phyloP scores from a whole-genome alignment of 257 asterid genomes.

The Nicotiana attenuata region DNA sequence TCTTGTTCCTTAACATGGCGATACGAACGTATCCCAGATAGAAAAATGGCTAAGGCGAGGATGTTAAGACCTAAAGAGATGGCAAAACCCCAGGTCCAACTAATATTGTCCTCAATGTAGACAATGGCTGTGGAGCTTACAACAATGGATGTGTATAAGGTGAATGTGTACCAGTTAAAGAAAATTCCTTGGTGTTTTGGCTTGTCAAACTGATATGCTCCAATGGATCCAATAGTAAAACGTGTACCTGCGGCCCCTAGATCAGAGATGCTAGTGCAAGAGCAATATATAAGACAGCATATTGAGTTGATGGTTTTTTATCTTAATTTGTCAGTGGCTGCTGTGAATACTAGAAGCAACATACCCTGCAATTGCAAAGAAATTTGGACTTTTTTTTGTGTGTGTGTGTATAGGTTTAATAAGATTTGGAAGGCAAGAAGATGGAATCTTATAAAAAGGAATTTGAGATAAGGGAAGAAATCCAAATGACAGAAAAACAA shows the following conservation, averaged over 20 bases:
- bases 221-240: slow-evolving; percentile 27
- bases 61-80: slow-evolving; percentile 19
- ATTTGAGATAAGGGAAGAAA: slow-evolving; percentile 55
- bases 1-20: slow-evolving; percentile 34
- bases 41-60: slow-evolving; percentile 17
- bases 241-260: slow-evolving; percentile 22
- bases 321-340: slow-evolving; percentile 18
- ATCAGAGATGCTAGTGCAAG: no score
- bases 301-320: slow-evolving; percentile 18
- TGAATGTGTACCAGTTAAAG: slow-evolving; percentile 15
- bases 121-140: slow-evolving; percentile 22
- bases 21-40: slow-evolving; percentile 21
- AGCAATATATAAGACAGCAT: slow-evolving; percentile 1
- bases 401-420: no score
- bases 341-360: slow-evolving; percentile 17
- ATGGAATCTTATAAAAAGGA: no score
- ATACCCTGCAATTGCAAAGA: slow-evolving; percentile 14
- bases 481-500: slow-evolving; percentile 71
- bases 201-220: slow-evolving; percentile 22
- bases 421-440: no score
- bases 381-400: background rate
- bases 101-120: slow-evolving; percentile 25
- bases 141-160: slow-evolving; percentile 15
- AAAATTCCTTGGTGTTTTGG: slow-evolving; percentile 23
- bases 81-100: slow-evolving; percentile 25